These are phyloP conservation scores for Globisporangium nunn DNA, from an alignment of 352 stramenopile species.

Conservation along the genomic window DNA sequence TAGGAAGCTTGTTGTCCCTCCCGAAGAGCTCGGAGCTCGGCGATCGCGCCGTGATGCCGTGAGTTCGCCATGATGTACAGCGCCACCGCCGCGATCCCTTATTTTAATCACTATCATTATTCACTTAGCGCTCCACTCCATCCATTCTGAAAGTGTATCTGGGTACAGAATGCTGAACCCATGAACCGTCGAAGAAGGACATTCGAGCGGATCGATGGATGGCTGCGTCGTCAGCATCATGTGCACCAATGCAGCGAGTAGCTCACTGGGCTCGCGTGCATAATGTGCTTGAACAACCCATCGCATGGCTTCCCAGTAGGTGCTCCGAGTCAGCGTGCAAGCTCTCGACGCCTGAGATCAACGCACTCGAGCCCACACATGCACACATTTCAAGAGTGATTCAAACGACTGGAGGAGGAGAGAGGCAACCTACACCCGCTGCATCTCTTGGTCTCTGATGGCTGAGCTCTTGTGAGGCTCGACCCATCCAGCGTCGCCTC, in stretches of 20 bases:
- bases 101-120: constrained; percentile 11
- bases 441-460: constrained; percentile 3
- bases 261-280: too few relatives aligned
- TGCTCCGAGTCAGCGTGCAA: too few relatives aligned
- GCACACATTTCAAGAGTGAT: background rate
- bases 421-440: constrained; percentile 2
- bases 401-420: too few relatives aligned
- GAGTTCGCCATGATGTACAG: background rate
- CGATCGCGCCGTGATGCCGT: background rate
- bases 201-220: too few relatives aligned
- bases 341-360: background rate
- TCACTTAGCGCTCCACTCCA: background rate
- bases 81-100: background rate
- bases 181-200: background rate
- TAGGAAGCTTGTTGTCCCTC: constrained; percentile 1
- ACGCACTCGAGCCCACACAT: too few relatives aligned
- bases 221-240: too few relatives aligned
- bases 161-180: background rate
- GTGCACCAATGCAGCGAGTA: too few relatives aligned
- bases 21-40: constrained; percentile 9
- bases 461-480: background rate
- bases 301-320: too few relatives aligned
- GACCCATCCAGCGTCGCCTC: too few relatives aligned
- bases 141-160: background rate
- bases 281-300: too few relatives aligned